Base-by-base conservation (phyloP, 73 alveolate species). In the Loxodes magnus region DNA sequence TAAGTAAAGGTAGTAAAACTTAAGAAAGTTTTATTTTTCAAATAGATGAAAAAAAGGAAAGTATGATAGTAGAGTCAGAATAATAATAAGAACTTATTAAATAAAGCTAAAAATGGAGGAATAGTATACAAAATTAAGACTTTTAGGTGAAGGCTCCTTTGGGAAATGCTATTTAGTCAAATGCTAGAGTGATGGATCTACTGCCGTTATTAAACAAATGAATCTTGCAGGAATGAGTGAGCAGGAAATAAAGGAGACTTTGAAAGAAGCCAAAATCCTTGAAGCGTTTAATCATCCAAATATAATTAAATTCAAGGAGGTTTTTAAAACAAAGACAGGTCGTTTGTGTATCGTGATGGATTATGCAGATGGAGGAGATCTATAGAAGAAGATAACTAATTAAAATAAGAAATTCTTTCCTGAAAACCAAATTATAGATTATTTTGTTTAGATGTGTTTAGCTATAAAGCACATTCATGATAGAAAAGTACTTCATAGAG, bases 381-480 rank as follows among this genome's bases (percentile, higher is more conserved):
- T 68, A 12, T 25, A 16, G 35, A 31, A 27, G 87, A 88, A 5
- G 89, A 76, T 57, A 39, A 67, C 12, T 36, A 61, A 1, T 65
- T 54, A 35, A 66, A 59, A 67, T 77, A 64, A 77, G 43, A 29
- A 53, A 17, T 49, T 62, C 2, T 79, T 88, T 20, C 34, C 90
- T 5, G 98, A 92, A 63, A 72, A 68, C 30, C 77, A 92, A 71
- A 77, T 92, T 4, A 59, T 92, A 22, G 92, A 84, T 59, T 70
- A 73, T 65, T 84, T 92, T 44, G 74, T 88, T n/a, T 83, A 92
- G 65, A 88, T 92, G 19, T 88, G 96, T 63, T 76, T 88, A 16
- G 97, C 96, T 2, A 49, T 92, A 17, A 87, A 88, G 66, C 97
- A 92, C 54, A 62, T 83, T n/a, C 98, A 92, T 64, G 96, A 92